These are phyloP conservation scores for Pseudocercospora macadamiae DNA, from an alignment of 2,329 filamentous ascomycete genomes.

Conservation along the genomic window DNA sequence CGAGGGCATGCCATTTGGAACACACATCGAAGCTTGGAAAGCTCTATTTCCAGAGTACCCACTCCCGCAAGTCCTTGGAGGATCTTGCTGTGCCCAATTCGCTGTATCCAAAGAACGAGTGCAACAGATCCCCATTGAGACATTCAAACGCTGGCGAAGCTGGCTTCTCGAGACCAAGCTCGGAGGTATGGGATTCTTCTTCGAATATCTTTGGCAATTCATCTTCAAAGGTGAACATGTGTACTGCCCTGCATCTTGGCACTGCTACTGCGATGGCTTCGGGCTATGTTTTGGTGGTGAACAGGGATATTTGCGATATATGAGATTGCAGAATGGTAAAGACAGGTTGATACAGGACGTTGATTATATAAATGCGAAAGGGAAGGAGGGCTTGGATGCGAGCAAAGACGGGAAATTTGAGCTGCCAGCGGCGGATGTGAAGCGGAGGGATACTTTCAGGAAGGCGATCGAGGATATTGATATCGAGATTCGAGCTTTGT, in stretches of 20 bases:
- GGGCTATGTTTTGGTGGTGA: slow-evolving; percentile 6
- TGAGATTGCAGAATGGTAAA: neutral
- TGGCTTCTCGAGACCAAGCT: slow-evolving; percentile 63
- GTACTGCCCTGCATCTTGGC: neutral
- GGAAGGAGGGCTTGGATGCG: neutral
- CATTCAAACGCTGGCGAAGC: slow-evolving; percentile 60
- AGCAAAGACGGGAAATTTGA: neutral
- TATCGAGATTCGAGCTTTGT: neutral
- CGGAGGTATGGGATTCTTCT: slow-evolving; percentile 63
- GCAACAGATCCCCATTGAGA: slow-evolving; percentile 50
- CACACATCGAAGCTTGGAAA: slow-evolving; percentile 5
- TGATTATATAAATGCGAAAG: neutral
- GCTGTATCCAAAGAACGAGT: slow-evolving; percentile 61
- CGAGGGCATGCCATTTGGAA: slow-evolving; percentile 1
- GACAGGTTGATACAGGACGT: neutral
- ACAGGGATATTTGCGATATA: neutral
- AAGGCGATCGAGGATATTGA: slow-evolving; percentile 1
- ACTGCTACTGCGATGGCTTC: slow-evolving; percentile 11
- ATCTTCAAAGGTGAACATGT: slow-evolving; percentile 10
- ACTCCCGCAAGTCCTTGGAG: slow-evolving; percentile 4
- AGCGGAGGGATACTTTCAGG: neutral
- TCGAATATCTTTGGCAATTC: slow-evolving; percentile 67
- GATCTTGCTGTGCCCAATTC: slow-evolving; percentile 57
- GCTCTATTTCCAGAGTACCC: slow-evolving; percentile 9
- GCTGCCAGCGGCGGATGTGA: neutral